Evolutionary conservation across 805 yeast genomes (phyloP), one percentile per base, ranked within the genome.

Genomic region (Vanderwaltozyma polyspora): DNA sequence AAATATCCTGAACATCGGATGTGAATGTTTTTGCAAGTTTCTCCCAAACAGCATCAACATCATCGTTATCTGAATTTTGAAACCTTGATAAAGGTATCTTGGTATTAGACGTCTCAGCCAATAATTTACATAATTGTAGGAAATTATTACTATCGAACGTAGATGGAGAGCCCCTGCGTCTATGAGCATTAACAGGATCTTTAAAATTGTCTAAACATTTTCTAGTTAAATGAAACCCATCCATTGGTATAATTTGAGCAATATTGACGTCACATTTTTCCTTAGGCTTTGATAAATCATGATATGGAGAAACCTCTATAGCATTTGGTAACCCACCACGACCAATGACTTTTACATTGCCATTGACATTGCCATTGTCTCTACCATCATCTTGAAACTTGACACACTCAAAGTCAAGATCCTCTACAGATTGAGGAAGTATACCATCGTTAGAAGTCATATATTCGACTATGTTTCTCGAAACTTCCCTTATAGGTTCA

Each of bases 131-230:
- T 18, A 57, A 32, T 31, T 50, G 47, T 10, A 45, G 32, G 36
- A 48, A 57, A 37, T 58, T 66, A 10, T 57, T 50, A 5, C 80
- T 71, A 49, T 87, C 87, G 59, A 87, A 89, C 0, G 96, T 86
- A 45, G 67, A 72, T 2, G 95, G 93, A 0, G 95, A 79, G 0
- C 96, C 96, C 32, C 96, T 67, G 40, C 83, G 64, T 19, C 59
- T 53, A 21, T 74, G 58, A 0, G 94, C 89, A 23, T 58, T 62
- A 9, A 52, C 62, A 0, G 83, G 67, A 43, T 84, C 72, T 8
- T 62, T 57, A 49, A 81, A 68, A 27, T 56, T 42, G n/a, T 55
- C 57, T 9, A 80, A 56, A 9, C 64, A 62, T 0, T 47, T 39
- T 22, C 78, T 51, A 0, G 82, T 70, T n/a, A 73, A 57, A 49